These are phyloP conservation scores for Cytospora chrysosperma DNA, from an alignment of 2,329 filamentous ascomycete genomes.

Conservation along the genomic window DNA sequence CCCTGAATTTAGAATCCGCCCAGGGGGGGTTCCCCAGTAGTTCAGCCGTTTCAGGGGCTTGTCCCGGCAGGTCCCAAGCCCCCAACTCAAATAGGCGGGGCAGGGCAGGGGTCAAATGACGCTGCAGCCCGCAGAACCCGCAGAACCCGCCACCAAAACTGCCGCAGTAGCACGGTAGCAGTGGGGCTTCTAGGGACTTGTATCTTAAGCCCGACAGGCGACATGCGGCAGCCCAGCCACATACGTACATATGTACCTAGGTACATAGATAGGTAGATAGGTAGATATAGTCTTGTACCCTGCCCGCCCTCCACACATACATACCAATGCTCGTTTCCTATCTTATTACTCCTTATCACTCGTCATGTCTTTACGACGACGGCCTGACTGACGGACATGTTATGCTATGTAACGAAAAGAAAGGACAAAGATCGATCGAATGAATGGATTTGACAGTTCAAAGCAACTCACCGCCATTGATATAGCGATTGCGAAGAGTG, in stretches of 20 bases:
- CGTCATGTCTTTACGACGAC: slow-evolving; percentile 4
- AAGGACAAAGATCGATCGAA: no score
- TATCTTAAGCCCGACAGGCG: background rate
- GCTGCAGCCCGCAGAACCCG: background rate
- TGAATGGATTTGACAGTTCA: no score
- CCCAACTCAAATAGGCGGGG: slow-evolving; percentile 18
- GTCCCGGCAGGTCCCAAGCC: background rate
- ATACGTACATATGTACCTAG: background rate
- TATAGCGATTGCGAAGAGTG: background rate
- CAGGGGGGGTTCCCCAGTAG: background rate
- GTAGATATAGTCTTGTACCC: no score
- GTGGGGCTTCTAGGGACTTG: background rate
- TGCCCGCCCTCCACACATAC: background rate
- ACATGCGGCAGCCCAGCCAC: background rate
- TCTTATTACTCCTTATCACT: background rate
- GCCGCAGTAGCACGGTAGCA: background rate
- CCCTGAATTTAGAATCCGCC: background rate
- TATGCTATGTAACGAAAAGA: background rate
- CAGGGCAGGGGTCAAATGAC: slow-evolving; percentile 2
- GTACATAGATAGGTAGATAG: background rate
- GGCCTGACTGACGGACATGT: background rate
- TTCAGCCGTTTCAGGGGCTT: slow-evolving; percentile 13
- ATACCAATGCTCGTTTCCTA: background rate
- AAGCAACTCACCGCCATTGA: background rate
- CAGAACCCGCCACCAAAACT: background rate